Conservation (phyloP, 208 protist genomes). For the Wallacemonas sp. region DNA sequence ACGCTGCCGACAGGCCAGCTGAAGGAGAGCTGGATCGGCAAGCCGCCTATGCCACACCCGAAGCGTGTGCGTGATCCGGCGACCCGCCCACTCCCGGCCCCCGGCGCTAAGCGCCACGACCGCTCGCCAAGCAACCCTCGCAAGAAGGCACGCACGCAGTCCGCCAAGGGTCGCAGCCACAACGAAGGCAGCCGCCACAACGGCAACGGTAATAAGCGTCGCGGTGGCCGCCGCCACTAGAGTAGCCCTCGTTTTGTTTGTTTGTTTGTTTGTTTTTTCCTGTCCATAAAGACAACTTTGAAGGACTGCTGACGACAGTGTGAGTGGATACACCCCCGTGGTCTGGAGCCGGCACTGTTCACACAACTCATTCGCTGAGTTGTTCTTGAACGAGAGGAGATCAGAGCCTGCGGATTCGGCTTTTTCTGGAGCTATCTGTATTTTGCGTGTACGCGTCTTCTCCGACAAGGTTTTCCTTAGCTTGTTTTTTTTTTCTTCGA, state of each 20-base stretch:
- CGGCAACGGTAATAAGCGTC: constrained; percentile 8
- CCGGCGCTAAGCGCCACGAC: constrained; percentile 16
- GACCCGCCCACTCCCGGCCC: constrained; percentile 15
- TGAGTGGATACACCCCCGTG: too few species aligned
- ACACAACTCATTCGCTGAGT: too few species aligned
- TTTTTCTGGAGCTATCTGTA: too few species aligned
- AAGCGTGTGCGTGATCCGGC: constrained; percentile 37
- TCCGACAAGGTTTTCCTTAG: too few species aligned
- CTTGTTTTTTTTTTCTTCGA: constrained; percentile 1
- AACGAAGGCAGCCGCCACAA: constrained; percentile 7
- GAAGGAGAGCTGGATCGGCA: constrained; percentile 63
- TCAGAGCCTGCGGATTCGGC: too few species aligned
- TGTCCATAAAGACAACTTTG: too few species aligned
- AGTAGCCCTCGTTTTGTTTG: not conserved
- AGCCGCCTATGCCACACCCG: constrained; percentile 42
- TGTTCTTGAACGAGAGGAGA: too few species aligned
- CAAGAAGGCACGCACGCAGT: not conserved
- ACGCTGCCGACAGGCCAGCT: constrained; percentile 65
- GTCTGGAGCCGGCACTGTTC: too few species aligned
- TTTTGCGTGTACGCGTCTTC: too few species aligned
- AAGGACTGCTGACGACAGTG: too few species aligned
- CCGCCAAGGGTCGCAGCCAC: constrained; percentile 17
- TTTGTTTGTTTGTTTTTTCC: not conserved
- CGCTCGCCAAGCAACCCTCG: constrained; percentile 7
- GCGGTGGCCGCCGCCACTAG: constrained; percentile 15